Evolutionary conservation across 139 green algal species (phyloP), one percentile per base, ranked within the genome.

Genomic region (Pycnococcus provasolii): DNA sequence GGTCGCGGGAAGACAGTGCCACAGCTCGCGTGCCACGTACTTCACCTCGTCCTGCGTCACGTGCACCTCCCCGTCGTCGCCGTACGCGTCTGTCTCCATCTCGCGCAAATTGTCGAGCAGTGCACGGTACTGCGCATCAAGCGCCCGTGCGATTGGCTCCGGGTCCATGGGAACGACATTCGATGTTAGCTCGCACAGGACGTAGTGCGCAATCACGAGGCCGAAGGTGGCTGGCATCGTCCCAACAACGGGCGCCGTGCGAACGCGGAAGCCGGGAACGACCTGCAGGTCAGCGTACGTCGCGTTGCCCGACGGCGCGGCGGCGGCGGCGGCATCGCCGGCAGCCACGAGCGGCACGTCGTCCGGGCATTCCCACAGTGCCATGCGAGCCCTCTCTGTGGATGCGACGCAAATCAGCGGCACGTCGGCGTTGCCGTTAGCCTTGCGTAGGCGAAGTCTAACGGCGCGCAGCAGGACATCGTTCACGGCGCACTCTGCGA

Each of bases 241-340:
- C 39, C 92, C 92, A 42, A 97, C 73, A 42, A 99, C 92, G 0
- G 92, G 92, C 62, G 98, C 94, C 45, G 91, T 95, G 37, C 92
- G 73, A 40, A 99, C 83, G 3, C 92, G 76, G 79, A 99, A 99
- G 77, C 89, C 90, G 43, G 92, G 92, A 39, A 97, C 79, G 3
- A 96, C 77, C 86, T 96, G 89, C 88, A 94, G 61, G 93, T 83
- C 3, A 75, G 48, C n/a, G 50, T 13, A 55, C 50, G 50, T 55
- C 13, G 50, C 13, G 11, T 55, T 55, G 50, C 50, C 11, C 50
- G 13, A 55, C 50, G 11, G 50, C 50, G 50, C 11, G 50, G 50
- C 50, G 50, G 50, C 50, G 50, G 50, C 13, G 11, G 50, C 50
- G 0, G 13, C 50, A 55, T 13, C 13, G 13, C 50, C 13, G 11